These are phyloP conservation scores for Emydomyces testavorans DNA, from an alignment of 2,329 filamentous ascomycete genomes.

Conservation along the genomic window DNA sequence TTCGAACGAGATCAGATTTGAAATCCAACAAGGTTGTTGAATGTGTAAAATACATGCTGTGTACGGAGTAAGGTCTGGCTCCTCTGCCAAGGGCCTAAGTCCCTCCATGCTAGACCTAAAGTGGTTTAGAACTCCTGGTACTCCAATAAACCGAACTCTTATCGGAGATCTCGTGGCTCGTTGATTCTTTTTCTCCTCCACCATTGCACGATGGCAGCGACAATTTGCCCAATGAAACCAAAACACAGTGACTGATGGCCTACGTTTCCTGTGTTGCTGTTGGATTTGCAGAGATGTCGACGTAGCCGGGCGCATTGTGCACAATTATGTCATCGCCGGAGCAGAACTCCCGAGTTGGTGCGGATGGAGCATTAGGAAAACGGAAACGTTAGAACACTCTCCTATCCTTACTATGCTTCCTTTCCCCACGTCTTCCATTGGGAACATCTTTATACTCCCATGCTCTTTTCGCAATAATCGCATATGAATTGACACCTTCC, in stretches of 20 bases:
- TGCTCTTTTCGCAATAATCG: background rate
- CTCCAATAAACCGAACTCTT: background rate
- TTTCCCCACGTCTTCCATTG: background rate
- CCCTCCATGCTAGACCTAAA: background rate
- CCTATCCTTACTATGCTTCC: background rate
- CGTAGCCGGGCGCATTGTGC: slow-evolving; percentile 8
- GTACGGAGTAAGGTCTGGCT: too few relatives aligned
- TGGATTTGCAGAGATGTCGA: slow-evolving; percentile 3
- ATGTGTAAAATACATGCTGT: too few relatives aligned
- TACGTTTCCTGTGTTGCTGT: background rate
- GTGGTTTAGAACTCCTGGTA: slow-evolving; percentile 6
- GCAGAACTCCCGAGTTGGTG: slow-evolving; percentile 10
- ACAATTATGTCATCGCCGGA: slow-evolving; percentile 15
- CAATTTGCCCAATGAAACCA: background rate
- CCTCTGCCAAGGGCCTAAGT: slow-evolving; percentile 4
- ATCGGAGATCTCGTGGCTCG: slow-evolving; percentile 8
- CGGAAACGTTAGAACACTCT: slow-evolving; percentile 15
- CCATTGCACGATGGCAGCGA: background rate
- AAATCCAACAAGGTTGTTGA: too few relatives aligned
- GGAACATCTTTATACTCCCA: background rate
- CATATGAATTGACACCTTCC: background rate
- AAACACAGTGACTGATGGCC: slow-evolving; percentile 2
- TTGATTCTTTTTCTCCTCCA: slow-evolving; percentile 5
- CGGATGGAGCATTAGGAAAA: slow-evolving; percentile 15
- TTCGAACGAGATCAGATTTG: too few relatives aligned